phyloP scores from a whole-genome alignment of 2,329 filamentous ascomycete species.

The Aspergillus spinulosporus region DNA sequence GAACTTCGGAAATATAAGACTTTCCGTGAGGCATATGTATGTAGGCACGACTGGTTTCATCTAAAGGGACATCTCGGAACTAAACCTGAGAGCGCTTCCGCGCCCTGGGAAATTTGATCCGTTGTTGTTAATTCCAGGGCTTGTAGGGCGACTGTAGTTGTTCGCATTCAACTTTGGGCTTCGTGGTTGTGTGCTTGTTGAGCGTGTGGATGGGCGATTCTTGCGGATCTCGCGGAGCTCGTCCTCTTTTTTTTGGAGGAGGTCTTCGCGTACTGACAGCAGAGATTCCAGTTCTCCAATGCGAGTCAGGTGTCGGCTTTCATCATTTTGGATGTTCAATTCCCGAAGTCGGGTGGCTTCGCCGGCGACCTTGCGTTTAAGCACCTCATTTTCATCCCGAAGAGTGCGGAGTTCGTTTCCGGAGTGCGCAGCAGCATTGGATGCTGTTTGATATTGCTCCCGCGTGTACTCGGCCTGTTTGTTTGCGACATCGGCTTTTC shows the following conservation, averaged over 20 bases:
- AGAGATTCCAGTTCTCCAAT: constrained; percentile 42
- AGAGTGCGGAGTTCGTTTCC: constrained; percentile 41
- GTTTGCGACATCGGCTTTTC: constrained; percentile 43
- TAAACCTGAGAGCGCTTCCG: constrained; percentile 42
- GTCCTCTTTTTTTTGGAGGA: constrained; percentile 46
- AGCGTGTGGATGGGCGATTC: constrained; percentile 45
- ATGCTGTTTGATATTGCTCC: constrained; percentile 50
- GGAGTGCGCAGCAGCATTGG: constrained; percentile 45
- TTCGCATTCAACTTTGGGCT: constrained; percentile 41
- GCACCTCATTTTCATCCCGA: constrained; percentile 37
- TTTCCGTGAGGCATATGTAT: too few relatives aligned
- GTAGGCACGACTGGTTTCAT: too few relatives aligned
- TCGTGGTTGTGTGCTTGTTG: constrained; percentile 46
- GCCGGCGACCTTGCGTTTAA: constrained; percentile 40
- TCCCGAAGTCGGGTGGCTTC: constrained; percentile 42
- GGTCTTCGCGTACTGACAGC: constrained; percentile 38
- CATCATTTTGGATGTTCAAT: constrained; percentile 37
- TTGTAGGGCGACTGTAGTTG: constrained; percentile 40
- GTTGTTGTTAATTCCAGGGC: constrained; percentile 34
- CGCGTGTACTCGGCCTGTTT: constrained; percentile 49
- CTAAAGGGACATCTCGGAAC: constrained; percentile 38
- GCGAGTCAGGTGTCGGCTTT: constrained; percentile 37
- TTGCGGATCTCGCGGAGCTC: constrained; percentile 47
- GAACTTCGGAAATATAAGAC: too few relatives aligned
- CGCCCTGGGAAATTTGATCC: constrained; percentile 32